These are phyloP conservation scores for Sphaerulina vaccinii DNA, from an alignment of 2,329 filamentous ascomycete genomes.

Conservation along the genomic window DNA sequence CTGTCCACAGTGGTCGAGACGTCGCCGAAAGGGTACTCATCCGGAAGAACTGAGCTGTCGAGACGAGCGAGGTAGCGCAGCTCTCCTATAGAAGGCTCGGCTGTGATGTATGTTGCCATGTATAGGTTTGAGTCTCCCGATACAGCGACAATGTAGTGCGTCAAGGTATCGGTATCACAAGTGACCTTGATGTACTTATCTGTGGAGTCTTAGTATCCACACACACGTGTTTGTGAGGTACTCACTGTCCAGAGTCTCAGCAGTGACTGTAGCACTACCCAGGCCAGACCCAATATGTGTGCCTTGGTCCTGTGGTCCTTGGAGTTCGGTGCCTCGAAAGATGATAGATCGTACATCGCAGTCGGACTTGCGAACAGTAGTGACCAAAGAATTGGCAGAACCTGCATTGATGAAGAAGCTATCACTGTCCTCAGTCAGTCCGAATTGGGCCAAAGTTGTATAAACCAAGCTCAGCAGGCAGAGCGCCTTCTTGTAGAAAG, in stretches of 20 bases:
- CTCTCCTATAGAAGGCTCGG: conserved; percentile 17
- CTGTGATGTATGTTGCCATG: conserved; percentile 23
- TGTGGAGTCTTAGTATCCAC: background rate
- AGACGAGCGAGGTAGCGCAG: conserved; percentile 22
- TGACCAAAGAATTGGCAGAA: conserved; percentile 8
- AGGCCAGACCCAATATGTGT: conserved; percentile 21
- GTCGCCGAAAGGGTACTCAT: conserved; percentile 18
- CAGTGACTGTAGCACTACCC: conserved; percentile 17
- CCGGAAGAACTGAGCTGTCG: conserved; percentile 15
- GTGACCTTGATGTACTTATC: conserved; percentile 22
- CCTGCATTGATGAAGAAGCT: conserved; percentile 19
- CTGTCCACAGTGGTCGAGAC: conserved; percentile 51
- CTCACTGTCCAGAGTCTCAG: conserved; percentile 12
- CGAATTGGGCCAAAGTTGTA: conserved; percentile 12
- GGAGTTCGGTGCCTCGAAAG: conserved; percentile 15
- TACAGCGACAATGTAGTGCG: conserved; percentile 17
- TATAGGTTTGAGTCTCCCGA: conserved; percentile 20
- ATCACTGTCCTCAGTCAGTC: conserved; percentile 13
- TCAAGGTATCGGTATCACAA: conserved; percentile 15
- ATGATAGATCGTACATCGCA: conserved; percentile 19
- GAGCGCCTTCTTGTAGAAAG: background rate
- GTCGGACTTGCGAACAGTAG: conserved; percentile 17
- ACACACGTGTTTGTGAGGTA: background rate
- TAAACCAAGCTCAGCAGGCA: conserved; percentile 6
- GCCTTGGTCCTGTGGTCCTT: conserved; percentile 6